Conservation (phyloP, 306 rosid genomes). For the Lathyrus tuberosus region DNA sequence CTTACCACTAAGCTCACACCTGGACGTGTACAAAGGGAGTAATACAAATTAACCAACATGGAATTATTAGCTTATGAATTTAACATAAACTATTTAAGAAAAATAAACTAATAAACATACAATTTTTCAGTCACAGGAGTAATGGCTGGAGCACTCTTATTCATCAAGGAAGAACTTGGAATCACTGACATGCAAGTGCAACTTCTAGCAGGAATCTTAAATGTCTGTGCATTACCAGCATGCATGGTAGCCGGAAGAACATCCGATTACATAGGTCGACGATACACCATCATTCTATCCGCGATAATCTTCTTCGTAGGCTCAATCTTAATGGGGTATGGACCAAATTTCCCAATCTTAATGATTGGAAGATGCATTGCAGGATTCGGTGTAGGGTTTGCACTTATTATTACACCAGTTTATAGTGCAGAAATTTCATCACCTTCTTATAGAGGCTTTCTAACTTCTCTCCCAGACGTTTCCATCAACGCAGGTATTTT, state of each 20-base stretch:
- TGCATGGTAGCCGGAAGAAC: conserved; percentile 63
- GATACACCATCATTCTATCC: conserved; percentile 62
- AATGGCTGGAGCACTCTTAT: conserved; percentile 83
- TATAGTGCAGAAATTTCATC: conserved; percentile 82
- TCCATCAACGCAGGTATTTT: conserved; percentile 63
- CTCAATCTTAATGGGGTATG: conserved; percentile 72
- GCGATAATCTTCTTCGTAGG: conserved; percentile 61
- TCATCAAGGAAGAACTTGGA: conserved; percentile 69
- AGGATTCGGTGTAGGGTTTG: conserved; percentile 76
- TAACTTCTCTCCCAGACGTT: conserved; percentile 64
- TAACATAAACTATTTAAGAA: not conserved
- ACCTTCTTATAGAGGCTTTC: conserved; percentile 52
- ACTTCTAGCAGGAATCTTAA: conserved; percentile 67
- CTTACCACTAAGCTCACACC: not conserved
- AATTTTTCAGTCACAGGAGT: conserved; percentile 57
- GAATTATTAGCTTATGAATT: not conserved
- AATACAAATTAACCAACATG: not conserved
- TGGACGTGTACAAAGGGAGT: not conserved
- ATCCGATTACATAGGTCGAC: conserved; percentile 69
- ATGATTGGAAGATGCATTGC: conserved; percentile 64
- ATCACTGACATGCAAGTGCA: conserved; percentile 66
- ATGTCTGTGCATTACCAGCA: conserved; percentile 56
- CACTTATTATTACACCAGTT: conserved; percentile 61
- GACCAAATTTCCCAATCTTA: conserved; percentile 52
- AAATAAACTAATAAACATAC: not conserved